Base-by-base conservation (phyloP, 176 grass and related monocot species). In the Raddia distichophylla region DNA sequence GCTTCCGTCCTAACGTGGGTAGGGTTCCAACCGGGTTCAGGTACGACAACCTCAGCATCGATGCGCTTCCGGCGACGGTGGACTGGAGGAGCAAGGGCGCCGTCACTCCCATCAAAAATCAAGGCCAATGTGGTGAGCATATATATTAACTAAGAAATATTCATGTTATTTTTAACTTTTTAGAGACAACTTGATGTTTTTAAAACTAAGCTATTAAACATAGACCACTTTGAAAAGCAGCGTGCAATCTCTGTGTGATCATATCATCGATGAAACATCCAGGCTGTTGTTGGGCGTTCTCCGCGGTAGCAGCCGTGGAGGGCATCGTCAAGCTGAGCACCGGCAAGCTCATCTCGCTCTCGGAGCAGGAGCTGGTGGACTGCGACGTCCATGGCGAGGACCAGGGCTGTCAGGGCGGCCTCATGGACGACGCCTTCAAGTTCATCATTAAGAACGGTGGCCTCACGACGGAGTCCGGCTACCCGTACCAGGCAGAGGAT, bases 351-450 rank as follows among this genome's bases (percentile, higher is more conserved):
- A 16, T 86, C 48, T 92, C 83, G 3, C 48, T 89, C 14, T 86
- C 80, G 1, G 75, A 92, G 52, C 90, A 92, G 73, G 86, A 92
- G 15, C 50, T 92, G 0, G 81, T 89, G 75, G 87, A 86, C 0
- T 92, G 75, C 18, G 68, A 92, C 7, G 60, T 78, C 11, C 56
- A 82, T 34, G 83, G 79, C 1, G 45, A 79, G 56, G 66, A 92
- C 27, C 71, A 92, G 44, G 83, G 86, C 2, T 92, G 86, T 13
- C n/a, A 78, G 4, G 83, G 90, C 4, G 90, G 90, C 2, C 47
- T 71, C 34, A 83, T 86, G 83, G 83, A 89, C 27, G 56, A 66
- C 0, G 83, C 90, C 59, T 92, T 89, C 69, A 71, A 92, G 27
- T 92, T 85, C 75, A 62, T 85, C 59, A 72, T 85, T 27, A 59